Percentiles rank a stretch among this genome's conserved stretches.
Conservation (phyloP, 116 monocot genomes). For the Phalaenopsis hybrid region DNA sequence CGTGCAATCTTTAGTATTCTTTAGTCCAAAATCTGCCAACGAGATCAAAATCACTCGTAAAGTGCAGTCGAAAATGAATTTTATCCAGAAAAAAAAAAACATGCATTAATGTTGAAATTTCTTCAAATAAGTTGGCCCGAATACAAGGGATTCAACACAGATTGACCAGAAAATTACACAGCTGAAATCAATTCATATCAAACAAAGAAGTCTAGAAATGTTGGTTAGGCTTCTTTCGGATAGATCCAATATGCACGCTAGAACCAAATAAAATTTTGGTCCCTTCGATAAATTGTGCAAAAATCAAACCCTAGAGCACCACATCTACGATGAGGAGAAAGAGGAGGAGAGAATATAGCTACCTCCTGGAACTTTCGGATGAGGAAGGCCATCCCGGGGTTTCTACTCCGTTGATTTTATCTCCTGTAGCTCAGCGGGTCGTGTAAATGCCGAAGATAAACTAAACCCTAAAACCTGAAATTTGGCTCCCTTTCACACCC, state of each 20-base stretch:
- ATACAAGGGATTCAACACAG: neutral
- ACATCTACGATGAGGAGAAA: too few relatives aligned
- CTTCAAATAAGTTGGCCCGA: neutral
- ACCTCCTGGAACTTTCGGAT: conserved; percentile 23
- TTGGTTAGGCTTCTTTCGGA: neutral
- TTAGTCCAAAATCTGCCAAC: neutral
- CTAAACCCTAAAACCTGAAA: too few relatives aligned
- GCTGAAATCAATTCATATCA: neutral
- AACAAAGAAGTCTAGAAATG: too few relatives aligned
- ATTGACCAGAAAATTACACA: neutral
- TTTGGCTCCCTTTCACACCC: too few relatives aligned
- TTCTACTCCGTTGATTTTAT: neutral
- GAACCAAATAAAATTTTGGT: neutral
- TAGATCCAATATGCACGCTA: neutral
- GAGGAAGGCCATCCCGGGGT: conserved; percentile 10
- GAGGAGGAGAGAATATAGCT: neutral
- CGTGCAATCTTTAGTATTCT: neutral
- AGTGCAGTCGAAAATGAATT: too few relatives aligned
- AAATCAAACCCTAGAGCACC: neutral
- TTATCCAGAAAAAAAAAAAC: too few relatives aligned
- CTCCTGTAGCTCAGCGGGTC: neutral
- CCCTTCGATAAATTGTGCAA: neutral
- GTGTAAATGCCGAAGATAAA: neutral
- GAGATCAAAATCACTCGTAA: neutral
- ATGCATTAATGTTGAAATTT: neutral